Evolutionary conservation across 352 stramenopile species (phyloP), one percentile per base, ranked within the genome.

Genomic region (Phytopythium oedochilum): DNA sequence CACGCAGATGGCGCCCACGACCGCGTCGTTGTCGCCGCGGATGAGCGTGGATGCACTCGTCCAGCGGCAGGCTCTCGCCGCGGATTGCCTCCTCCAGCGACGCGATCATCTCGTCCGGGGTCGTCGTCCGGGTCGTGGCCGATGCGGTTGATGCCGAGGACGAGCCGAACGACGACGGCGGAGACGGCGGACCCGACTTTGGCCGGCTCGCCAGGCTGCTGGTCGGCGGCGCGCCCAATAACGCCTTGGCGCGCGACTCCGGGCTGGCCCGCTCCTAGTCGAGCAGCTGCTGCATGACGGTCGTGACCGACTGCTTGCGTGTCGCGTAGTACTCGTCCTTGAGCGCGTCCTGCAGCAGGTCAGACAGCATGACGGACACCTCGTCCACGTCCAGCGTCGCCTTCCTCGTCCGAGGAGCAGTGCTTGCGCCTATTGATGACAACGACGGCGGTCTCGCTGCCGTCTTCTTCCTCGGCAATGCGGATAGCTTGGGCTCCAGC

Each of bases 271-370:
- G 60, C 20, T 81, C 70, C 28, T 83, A 70, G 20, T 75, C 71
- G 17, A 89, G 52, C 45, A 89, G 53, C 34, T 74, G 61, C 44
- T 83, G 72, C 59, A 89, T 81, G 23, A 89, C 75, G 1, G 61
- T 81, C 70, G 83, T 74, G 11, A 87, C 63, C 12, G 71, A 78
- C 18, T 58, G 44, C 53, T 76, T 64, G 8, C 53, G 56, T 35
- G 68, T 69, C 56, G 28, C 61, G 17, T 62, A 65, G 1, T 65
- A 67, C 10, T 61, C 65, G 39, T 53, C 71, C 32, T 71, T 58
- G 20, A 75, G 50, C 5, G 63, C 63, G 5, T 71, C 60, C 22
- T 71, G 45, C 45, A 75, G 28, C 31, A 52, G 28, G 20, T 52
- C 45, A 2, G 45, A 52, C 45, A 52, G 45, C 43, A 49, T 49